Evolutionary conservation across 2,329 filamentous ascomycete species (phyloP).

Genomic region (Penicillium concentricum): DNA sequence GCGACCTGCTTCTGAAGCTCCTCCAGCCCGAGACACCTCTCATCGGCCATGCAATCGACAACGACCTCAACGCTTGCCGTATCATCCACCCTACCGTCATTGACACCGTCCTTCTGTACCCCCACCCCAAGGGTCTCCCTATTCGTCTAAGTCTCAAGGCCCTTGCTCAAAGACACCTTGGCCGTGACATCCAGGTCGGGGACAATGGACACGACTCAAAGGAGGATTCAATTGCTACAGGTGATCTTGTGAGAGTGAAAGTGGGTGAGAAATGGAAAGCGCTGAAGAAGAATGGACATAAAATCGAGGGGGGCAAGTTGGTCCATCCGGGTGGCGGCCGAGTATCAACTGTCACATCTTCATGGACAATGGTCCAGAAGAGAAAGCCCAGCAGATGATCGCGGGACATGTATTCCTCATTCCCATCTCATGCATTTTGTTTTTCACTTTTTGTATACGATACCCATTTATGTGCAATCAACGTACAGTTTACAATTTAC

Average conservation of each 20-base stretch:
- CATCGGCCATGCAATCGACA: slow-evolving; percentile 91
- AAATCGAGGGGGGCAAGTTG: slow-evolving; percentile 50
- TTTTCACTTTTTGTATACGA: neutral
- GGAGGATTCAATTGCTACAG: slow-evolving; percentile 86
- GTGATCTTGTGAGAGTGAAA: slow-evolving; percentile 75
- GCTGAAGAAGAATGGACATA: slow-evolving; percentile 69
- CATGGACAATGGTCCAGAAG: neutral
- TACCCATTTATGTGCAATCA: neutral
- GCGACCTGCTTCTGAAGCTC: slow-evolving; percentile 72
- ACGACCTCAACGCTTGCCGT: slow-evolving; percentile 83
- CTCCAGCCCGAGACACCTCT: slow-evolving; percentile 76
- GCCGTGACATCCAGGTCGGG: slow-evolving; percentile 75
- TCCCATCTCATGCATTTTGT: neutral
- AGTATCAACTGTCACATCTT: neutral
- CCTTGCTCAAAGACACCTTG: slow-evolving; percentile 68
- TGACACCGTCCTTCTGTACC: slow-evolving; percentile 82
- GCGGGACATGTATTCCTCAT: neutral
- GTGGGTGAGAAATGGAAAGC: slow-evolving; percentile 68
- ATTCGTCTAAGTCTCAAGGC: slow-evolving; percentile 73
- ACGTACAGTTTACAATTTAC: neutral
- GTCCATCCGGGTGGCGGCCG: slow-evolving; percentile 32
- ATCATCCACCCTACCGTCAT: slow-evolving; percentile 82
- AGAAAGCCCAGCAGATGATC: neutral
- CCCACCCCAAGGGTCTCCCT: slow-evolving; percentile 71
- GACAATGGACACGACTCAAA: slow-evolving; percentile 78